phyloP scores from a whole-genome alignment of 768 basidiomycete genomes.

The Piloderma croceum region DNA sequence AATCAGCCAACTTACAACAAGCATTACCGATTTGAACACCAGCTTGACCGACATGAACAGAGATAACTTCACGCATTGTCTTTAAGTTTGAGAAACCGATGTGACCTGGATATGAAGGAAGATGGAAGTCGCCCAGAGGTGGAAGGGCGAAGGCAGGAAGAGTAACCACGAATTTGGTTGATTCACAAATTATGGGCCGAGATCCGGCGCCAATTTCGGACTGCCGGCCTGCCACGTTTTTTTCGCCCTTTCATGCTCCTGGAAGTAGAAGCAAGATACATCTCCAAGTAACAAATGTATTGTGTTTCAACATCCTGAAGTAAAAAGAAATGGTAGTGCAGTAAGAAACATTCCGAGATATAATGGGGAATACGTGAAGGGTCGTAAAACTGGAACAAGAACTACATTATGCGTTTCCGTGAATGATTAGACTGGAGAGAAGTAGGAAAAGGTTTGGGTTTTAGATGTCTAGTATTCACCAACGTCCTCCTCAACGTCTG shows the following conservation, averaged over 20 bases:
- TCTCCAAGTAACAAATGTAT: no score
- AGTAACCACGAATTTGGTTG: no score
- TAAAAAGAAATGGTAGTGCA: neutral
- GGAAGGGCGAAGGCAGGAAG: no score
- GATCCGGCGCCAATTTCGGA: neutral
- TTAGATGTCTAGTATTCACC: conserved; percentile 45
- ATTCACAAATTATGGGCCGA: no score
- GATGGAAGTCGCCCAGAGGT: no score
- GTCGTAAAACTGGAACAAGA: neutral
- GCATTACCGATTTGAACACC: conserved; percentile 98
- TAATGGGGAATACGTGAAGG: neutral
- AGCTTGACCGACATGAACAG: conserved; percentile 97
- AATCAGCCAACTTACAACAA: conserved; percentile 71
- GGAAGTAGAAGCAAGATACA: no score
- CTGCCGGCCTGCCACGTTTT: neutral
- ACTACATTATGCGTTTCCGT: no score
- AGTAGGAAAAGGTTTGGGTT: conserved; percentile 1
- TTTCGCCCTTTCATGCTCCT: neutral
- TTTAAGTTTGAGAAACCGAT: neutral
- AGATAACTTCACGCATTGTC: conserved; percentile 92
- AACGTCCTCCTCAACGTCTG: conserved; percentile 53
- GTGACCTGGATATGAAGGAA: neutral
- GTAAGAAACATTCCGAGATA: neutral
- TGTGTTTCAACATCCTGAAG: no score
- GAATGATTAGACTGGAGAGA: no score